Evolutionary conservation across 2,329 filamentous ascomycete species (phyloP).

Genomic region (Pseudonectria foliicola): DNA sequence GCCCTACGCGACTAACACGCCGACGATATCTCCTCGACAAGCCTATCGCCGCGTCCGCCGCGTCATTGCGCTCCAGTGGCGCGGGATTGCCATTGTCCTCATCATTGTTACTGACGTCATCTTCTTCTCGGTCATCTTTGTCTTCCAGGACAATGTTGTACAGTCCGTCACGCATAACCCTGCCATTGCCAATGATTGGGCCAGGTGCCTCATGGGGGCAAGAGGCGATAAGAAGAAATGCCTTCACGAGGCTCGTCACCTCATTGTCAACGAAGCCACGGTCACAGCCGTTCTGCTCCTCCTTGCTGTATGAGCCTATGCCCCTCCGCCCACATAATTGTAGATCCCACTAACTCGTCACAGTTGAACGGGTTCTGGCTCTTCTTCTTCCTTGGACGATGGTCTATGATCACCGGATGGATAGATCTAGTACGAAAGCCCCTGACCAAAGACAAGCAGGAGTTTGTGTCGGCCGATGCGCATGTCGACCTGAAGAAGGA

Average conservation of each 20-base stretch:
- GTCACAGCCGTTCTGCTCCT: slow-evolving; percentile 77
- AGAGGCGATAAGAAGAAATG: slow-evolving; percentile 59
- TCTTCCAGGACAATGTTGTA: slow-evolving; percentile 73
- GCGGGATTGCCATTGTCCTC: slow-evolving; percentile 81
- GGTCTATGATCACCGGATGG: slow-evolving; percentile 85
- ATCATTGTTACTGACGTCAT: slow-evolving; percentile 88
- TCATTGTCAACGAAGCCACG: slow-evolving; percentile 70
- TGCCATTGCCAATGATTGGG: slow-evolving; percentile 54
- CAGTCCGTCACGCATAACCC: slow-evolving; percentile 49
- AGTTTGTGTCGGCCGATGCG: slow-evolving; percentile 87
- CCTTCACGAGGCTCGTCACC: slow-evolving; percentile 45
- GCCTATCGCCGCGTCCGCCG: slow-evolving; percentile 81
- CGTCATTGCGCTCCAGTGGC: slow-evolving; percentile 88
- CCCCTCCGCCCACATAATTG: slow-evolving; percentile 1
- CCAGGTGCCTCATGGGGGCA: slow-evolving; percentile 57
- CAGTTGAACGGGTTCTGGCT: slow-evolving; percentile 81
- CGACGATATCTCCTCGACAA: slow-evolving; percentile 73
- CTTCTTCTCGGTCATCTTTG: slow-evolving; percentile 88
- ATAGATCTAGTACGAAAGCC: slow-evolving; percentile 50
- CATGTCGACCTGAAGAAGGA: slow-evolving; percentile 54
- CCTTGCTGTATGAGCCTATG: slow-evolving; percentile 55
- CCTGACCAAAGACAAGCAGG: slow-evolving; percentile 52
- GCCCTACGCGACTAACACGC: slow-evolving; percentile 69
- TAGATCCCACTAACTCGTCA: slow-evolving; percentile 17
- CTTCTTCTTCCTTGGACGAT: slow-evolving; percentile 71